These are phyloP conservation scores for Trematosphaeria pertusa DNA, from an alignment of 2,329 filamentous ascomycete genomes.

Conservation along the genomic window DNA sequence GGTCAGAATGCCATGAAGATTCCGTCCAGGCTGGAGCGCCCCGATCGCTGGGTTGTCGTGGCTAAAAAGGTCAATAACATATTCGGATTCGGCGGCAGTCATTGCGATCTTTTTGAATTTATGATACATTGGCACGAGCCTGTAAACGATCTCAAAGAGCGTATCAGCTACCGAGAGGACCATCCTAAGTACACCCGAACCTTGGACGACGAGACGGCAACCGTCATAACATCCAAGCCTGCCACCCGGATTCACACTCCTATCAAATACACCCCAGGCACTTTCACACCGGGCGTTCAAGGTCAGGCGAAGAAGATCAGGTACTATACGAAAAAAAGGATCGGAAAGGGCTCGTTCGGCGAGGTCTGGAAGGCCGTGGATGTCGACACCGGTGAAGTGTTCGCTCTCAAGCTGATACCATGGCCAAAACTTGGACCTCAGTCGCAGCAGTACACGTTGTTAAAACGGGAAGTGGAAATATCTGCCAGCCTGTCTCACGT, in stretches of 20 bases:
- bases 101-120: constrained; percentile 8
- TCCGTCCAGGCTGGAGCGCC: constrained; percentile 10
- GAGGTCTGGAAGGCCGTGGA: constrained; percentile 7
- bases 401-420: too few species aligned
- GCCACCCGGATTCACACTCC: constrained; percentile 1
- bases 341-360: constrained; percentile 1
- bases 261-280: neutral
- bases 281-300: neutral
- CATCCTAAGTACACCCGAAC: constrained; percentile 7
- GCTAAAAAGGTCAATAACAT: constrained; percentile 1
- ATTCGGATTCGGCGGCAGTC: constrained; percentile 10
- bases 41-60: constrained; percentile 9
- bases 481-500: too few species aligned
- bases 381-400: constrained; percentile 7
- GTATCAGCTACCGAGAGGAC: constrained; percentile 2
- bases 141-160: neutral
- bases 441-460: too few species aligned
- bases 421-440: too few species aligned
- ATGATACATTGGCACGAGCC: constrained; percentile 3
- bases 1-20: constrained; percentile 4
- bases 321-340: constrained; percentile 1
- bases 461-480: too few species aligned
- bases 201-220: constrained; percentile 1
- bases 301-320: neutral
- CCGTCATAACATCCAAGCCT: constrained; percentile 1